Evolutionary conservation across 2,329 filamentous ascomycete species (phyloP), one percentile per base, ranked within the genome.

Genomic region (Aspergillus clavatus): DNA sequence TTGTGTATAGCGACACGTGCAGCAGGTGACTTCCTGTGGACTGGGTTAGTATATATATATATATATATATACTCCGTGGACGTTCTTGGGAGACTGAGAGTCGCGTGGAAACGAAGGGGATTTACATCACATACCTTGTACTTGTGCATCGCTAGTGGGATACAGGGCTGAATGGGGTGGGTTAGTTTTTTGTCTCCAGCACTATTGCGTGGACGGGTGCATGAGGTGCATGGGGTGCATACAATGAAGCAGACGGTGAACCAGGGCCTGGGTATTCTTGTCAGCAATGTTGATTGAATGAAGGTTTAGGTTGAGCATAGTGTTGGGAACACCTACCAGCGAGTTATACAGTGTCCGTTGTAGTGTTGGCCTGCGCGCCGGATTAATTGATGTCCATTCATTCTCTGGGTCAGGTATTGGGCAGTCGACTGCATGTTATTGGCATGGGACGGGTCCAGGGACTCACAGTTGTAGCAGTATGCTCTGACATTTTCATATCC

Each of bases 161-260:
- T 67, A 39, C 65, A 42, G 28, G 68, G 68, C 68, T 71, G 26
- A 10, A n/a, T n/a, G n/a, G n/a, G 12, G 24, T 44, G 28, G 41
- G 4, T 47, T 27, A 18, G 29, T 26, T 33, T 6, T 4, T 12
- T n/a, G 7, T 45, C 14, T 14, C n/a, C n/a, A n/a, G n/a, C n/a
- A n/a, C n/a, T n/a, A n/a, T n/a, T n/a, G n/a, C n/a, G n/a, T n/a
- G n/a, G n/a, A n/a, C n/a, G n/a, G n/a, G n/a, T 11, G 12, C 22
- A 23, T 29, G 8, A 14, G 16, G 31, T 19, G 21, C 11, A 22
- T 31, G 3, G 2, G n/a, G 7, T 28, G 31, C 65, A 53, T 59
- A 68, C 66, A 50, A 73, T 51, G 40, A 71, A 73, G 59, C 71
- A 73, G 37, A 73, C 49, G 18, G 71, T 73, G 45, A 73, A 72